Percentiles rank a stretch among this genome's conserved stretches.
phyloP scores from a whole-genome alignment of 371 early-diverging fungal genomes.

The Lichtheimia corymbifera region DNA sequence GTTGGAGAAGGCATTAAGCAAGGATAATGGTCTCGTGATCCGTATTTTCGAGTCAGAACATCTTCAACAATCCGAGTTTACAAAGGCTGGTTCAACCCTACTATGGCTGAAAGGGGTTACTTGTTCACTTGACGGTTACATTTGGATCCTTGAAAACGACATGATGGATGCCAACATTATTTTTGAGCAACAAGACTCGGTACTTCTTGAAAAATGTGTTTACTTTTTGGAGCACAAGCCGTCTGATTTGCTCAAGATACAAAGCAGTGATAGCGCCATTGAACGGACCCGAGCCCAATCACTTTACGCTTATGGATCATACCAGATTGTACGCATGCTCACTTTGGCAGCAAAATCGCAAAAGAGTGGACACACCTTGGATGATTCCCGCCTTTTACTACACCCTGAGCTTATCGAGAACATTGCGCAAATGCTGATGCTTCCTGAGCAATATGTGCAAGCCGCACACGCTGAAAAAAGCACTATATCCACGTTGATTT shows the following conservation, averaged over 20 bases:
- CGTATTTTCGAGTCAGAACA: slow-evolving; percentile 20
- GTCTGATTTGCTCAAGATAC: slow-evolving; percentile 4
- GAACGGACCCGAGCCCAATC: slow-evolving; percentile 17
- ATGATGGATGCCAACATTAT: slow-evolving; percentile 10
- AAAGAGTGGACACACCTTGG: background rate
- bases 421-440: slow-evolving; percentile 23
- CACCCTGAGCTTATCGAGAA: slow-evolving; percentile 10
- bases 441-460: slow-evolving; percentile 32
- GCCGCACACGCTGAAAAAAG: slow-evolving; percentile 25
- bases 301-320: slow-evolving; percentile 21
- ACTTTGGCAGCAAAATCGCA: slow-evolving; percentile 8
- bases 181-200: slow-evolving; percentile 13
- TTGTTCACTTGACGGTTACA: slow-evolving; percentile 35
- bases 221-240: slow-evolving; percentile 21
- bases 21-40: slow-evolving; percentile 11
- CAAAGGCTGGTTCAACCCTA: slow-evolving; percentile 1
- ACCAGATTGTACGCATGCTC: slow-evolving; percentile 24
- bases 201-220: slow-evolving; percentile 11
- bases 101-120: slow-evolving; percentile 32
- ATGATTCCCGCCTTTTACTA: slow-evolving; percentile 8
- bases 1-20: slow-evolving; percentile 18
- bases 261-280: slow-evolving; percentile 5
- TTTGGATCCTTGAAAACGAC: slow-evolving; percentile 41
- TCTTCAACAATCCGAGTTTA: slow-evolving; percentile 10
- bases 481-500: slow-evolving; percentile 18